A percentile compares a stretch with the other conserved stretches of the same genome.
Evolutionary conservation across 2,329 filamentous ascomycete species (phyloP).

Genomic region (Ampelomyces quisqualis): DNA sequence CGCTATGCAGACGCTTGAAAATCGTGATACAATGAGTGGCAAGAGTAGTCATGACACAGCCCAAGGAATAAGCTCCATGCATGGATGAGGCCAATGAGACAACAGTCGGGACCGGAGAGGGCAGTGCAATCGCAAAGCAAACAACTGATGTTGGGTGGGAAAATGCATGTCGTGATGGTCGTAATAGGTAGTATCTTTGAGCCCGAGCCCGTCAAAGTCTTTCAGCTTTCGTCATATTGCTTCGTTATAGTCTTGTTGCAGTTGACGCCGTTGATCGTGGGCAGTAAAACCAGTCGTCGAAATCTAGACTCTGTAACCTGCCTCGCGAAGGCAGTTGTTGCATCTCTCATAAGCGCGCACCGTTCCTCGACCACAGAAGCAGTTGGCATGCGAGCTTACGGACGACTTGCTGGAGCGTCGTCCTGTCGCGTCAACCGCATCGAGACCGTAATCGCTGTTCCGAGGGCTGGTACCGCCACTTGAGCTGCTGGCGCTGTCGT

Average conservation of each 20-base stretch:
- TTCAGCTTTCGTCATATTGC: conserved; percentile 11
- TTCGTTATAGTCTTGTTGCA: conserved; percentile 20
- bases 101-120: no score
- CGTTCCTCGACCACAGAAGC: conserved; percentile 43
- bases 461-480: conserved; percentile 59
- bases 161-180: conserved; percentile 14
- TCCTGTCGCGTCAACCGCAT: conserved; percentile 29
- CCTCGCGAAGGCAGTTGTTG: conserved; percentile 45
- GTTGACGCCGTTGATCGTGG: conserved; percentile 1
- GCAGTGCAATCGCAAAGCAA: no score
- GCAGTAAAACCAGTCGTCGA: not conserved
- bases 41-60: conserved; percentile 13
- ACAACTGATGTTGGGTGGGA: no score
- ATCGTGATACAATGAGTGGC: conserved; percentile 21
- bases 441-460: conserved; percentile 50
- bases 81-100: not conserved
- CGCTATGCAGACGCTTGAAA: conserved; percentile 37
- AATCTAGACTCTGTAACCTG: conserved; percentile 38
- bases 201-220: conserved; percentile 43
- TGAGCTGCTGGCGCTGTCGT: conserved; percentile 53
- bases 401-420: conserved; percentile 42
- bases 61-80: conserved; percentile 2
- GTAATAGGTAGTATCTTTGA: conserved; percentile 36
- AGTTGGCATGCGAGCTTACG: conserved; percentile 29
- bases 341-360: conserved; percentile 48